phyloP scores from a whole-genome alignment of 371 early-diverging fungal species.

The Cokeromyces recurvatus region DNA sequence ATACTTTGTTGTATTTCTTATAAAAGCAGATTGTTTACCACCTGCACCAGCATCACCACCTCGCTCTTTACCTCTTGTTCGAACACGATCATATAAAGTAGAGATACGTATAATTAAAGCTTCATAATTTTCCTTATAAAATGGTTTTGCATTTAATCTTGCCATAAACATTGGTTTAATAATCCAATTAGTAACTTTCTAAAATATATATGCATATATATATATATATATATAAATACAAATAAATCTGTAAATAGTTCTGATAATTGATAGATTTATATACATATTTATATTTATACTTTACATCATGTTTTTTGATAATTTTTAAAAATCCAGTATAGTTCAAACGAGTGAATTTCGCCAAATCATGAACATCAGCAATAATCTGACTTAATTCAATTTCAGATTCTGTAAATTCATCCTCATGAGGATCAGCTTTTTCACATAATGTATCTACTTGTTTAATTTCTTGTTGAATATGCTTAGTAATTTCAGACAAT shows the following conservation, averaged over 20 bases:
- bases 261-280: no score
- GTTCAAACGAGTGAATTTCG: slow-evolving; percentile 90
- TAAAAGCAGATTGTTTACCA: slow-evolving; percentile 61
- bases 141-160: slow-evolving; percentile 82
- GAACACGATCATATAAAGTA: slow-evolving; percentile 84
- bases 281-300: no score
- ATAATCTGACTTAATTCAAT: slow-evolving; percentile 79
- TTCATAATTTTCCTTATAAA: slow-evolving; percentile 91
- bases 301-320: slow-evolving; percentile 92
- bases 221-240: no score
- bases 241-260: no score
- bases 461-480: slow-evolving; percentile 68
- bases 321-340: slow-evolving; percentile 94
- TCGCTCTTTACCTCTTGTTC: slow-evolving; percentile 73
- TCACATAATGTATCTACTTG: slow-evolving; percentile 52
- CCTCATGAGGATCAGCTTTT: slow-evolving; percentile 58
- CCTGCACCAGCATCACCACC: slow-evolving; percentile 46
- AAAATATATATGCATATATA: not conserved
- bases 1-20: slow-evolving; percentile 93
- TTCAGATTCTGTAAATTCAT: slow-evolving; percentile 65
- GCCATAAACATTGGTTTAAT: slow-evolving; percentile 87
- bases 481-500: slow-evolving; percentile 79
- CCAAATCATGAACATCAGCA: slow-evolving; percentile 81
- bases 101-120: slow-evolving; percentile 86
- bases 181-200: slow-evolving; percentile 83